Evolutionary conservation across 2,329 filamentous ascomycete species (phyloP).

Genomic region (Pseudopyrenochaeta lycopersici): DNA sequence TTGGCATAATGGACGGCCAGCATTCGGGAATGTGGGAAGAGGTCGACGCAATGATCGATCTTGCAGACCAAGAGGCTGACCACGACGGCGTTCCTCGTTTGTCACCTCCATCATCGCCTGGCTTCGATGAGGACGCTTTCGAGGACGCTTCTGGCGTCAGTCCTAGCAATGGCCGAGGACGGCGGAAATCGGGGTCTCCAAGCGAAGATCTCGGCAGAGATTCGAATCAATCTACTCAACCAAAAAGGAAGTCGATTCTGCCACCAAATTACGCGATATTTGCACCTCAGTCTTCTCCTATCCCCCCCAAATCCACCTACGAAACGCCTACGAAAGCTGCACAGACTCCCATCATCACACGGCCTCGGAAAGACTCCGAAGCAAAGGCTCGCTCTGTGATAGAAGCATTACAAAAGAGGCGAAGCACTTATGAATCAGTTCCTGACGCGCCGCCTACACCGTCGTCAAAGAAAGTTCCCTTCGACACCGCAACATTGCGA

Average conservation of each 20-base stretch:
- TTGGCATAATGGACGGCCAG: conserved; percentile 70
- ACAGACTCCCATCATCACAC: conserved; percentile 42
- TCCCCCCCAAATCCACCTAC: conserved; percentile 35
- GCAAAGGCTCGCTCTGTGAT: conserved; percentile 69
- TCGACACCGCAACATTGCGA: conserved; percentile 70
- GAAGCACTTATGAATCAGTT: conserved; percentile 42
- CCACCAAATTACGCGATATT: conserved; percentile 48
- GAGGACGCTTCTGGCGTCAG: conserved; percentile 59
- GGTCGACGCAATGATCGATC: conserved; percentile 84
- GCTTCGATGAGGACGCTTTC: conserved; percentile 66
- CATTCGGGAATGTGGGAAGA: conserved; percentile 76
- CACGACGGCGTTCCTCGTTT: conserved; percentile 63
- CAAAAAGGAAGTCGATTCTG: conserved; percentile 47
- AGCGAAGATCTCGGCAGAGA: conserved; percentile 36
- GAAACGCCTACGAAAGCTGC: conserved; percentile 37
- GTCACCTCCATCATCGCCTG: conserved; percentile 65
- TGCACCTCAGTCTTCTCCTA: conserved; percentile 43
- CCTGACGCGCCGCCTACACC: conserved; percentile 36
- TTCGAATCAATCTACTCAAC: conserved; percentile 27
- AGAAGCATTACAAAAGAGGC: conserved; percentile 65
- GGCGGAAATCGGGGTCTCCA: conserved; percentile 42
- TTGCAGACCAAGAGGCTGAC: conserved; percentile 75
- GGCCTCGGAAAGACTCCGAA: conserved; percentile 65
- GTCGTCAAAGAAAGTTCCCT: conserved; percentile 66
- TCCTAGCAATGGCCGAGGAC: conserved; percentile 38